Evolutionary conservation across 441 rosid genomes (phyloP).

Genomic region (Erodium texanum): DNA sequence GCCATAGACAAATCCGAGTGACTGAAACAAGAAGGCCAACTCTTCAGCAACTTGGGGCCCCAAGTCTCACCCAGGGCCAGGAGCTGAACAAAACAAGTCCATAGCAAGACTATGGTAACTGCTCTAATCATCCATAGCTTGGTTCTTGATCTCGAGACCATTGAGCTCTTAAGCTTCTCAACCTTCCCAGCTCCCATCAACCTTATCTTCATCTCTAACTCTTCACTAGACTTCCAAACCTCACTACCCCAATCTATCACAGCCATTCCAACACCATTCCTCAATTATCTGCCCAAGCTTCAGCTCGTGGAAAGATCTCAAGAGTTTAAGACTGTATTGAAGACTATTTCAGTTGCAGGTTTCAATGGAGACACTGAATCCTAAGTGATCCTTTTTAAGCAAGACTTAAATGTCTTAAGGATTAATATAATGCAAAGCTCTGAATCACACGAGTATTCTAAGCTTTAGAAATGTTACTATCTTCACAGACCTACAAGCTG

Average conservation of each 20-base stretch:
- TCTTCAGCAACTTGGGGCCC: slow-evolving; percentile 52
- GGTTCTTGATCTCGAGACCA: slow-evolving; percentile 41
- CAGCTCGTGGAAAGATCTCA: slow-evolving; percentile 7
- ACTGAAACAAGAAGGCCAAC: slow-evolving; percentile 61
- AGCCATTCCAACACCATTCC: slow-evolving; percentile 34
- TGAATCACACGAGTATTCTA: not conserved
- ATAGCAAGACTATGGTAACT: slow-evolving; percentile 35
- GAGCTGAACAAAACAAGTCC: slow-evolving; percentile 57
- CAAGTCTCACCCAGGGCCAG: slow-evolving; percentile 55
- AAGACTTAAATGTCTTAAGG: slow-evolving; percentile 4
- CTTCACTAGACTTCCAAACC: slow-evolving; percentile 8
- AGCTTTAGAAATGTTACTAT: slow-evolving; percentile 1
- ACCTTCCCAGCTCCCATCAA: slow-evolving; percentile 48
- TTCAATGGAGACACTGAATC: slow-evolving; percentile 10
- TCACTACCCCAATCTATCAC: slow-evolving; percentile 42
- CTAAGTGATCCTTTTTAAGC: not conserved
- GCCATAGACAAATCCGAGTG: slow-evolving; percentile 29
- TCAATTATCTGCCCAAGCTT: slow-evolving; percentile 5
- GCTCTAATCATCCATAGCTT: slow-evolving; percentile 57
- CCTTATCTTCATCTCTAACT: slow-evolving; percentile 49
- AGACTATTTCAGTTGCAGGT: not conserved
- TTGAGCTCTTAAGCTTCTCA: slow-evolving; percentile 41
- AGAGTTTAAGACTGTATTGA: not conserved
- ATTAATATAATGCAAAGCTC: slow-evolving; percentile 14
- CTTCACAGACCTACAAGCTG: slow-evolving; percentile 20